Conservation (phyloP, 306 rosid species). For the Glycine soja region DNA sequence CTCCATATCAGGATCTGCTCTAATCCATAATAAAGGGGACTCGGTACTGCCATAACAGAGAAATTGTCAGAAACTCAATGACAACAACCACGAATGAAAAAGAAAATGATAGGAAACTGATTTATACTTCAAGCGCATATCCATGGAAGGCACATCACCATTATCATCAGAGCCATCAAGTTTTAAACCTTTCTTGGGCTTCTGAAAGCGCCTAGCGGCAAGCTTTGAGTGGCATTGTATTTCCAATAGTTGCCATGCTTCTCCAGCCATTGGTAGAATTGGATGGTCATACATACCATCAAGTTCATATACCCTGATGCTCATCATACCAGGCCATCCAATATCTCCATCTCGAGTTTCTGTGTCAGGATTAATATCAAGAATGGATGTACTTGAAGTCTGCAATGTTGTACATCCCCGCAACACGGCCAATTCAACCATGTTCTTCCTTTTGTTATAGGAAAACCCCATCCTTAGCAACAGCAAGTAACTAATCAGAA, state of each 20-base stretch:
- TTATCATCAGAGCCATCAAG: constrained; percentile 95
- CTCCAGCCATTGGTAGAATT: constrained; percentile 95
- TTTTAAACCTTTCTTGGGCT: constrained; percentile 84
- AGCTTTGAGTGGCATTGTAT: constrained; percentile 93
- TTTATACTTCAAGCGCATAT: constrained; percentile 80
- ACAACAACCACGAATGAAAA: constrained; percentile 11
- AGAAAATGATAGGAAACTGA: constrained; percentile 8
- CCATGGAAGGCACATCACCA: constrained; percentile 78
- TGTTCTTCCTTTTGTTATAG: constrained; percentile 90
- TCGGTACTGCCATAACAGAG: constrained; percentile 66
- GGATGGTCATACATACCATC: constrained; percentile 99
- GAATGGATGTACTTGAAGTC: constrained; percentile 62
- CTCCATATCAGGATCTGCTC: constrained; percentile 99
- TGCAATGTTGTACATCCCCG: constrained; percentile 82
- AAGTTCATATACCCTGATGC: constrained; percentile 92
- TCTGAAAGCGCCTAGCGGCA: constrained; percentile 92
- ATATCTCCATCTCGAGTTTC: constrained; percentile 81
- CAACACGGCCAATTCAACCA: constrained; percentile 94
- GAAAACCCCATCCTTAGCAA: constrained; percentile 87
- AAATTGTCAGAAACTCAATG: constrained; percentile 34
- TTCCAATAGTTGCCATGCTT: constrained; percentile 88
- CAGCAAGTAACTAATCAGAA: constrained; percentile 50
- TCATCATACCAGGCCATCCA: constrained; percentile 99
- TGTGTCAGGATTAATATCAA: constrained; percentile 64
- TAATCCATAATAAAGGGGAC: constrained; percentile 92